Evolutionary conservation across 129 eudicot genomes (phyloP), one percentile per base, ranked within the genome.

Genomic region (Ambrosia trifida): DNA sequence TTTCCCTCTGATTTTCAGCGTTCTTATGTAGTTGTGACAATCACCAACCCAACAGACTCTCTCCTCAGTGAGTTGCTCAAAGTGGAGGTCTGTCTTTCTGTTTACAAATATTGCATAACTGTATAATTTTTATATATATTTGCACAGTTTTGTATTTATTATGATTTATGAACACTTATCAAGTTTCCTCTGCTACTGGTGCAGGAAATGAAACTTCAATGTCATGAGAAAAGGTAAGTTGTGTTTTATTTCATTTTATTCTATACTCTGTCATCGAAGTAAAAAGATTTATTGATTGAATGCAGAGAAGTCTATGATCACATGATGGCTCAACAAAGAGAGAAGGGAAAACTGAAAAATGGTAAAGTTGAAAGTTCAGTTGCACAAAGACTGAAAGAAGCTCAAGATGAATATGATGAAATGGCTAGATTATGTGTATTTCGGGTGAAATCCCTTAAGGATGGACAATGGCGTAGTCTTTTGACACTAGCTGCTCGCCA

Each of bases 401-500:
- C 95, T 76, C 85, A 81, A 44, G 88, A 79, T 58, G 97, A 94
- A 79, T 94, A 84, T 70, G 99, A 94, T 64, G 96, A 90, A 17
- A 88, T 78, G 60, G 84, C 96, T 45, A 87, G 97, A 62, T 81
- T 87, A 4, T 94, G 93, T 69, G 79, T 89, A 14, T 94, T 94
- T 70, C 87, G 97, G 59, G 83, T 90, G 18, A 86, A 89, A 74
- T 90, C 99, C 36, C 82, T 94, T 70, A 94, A 94, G 82, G 88
- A 94, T 74, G 99, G 99, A 67, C 99, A 90, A 76, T 74, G 83
- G 45, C 93, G 91, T 40, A 89, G 99, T 84, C 86, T 94, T 65
- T 77, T 94, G 56, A 87, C 99, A 20, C 99, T 90, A 69, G 97
- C 97, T 67, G 96, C 96, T 74, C 96, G 99, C 30, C 99, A 94